Evolutionary conservation across 768 basidiomycete species (phyloP).

Genomic region (Trametes villosa): DNA sequence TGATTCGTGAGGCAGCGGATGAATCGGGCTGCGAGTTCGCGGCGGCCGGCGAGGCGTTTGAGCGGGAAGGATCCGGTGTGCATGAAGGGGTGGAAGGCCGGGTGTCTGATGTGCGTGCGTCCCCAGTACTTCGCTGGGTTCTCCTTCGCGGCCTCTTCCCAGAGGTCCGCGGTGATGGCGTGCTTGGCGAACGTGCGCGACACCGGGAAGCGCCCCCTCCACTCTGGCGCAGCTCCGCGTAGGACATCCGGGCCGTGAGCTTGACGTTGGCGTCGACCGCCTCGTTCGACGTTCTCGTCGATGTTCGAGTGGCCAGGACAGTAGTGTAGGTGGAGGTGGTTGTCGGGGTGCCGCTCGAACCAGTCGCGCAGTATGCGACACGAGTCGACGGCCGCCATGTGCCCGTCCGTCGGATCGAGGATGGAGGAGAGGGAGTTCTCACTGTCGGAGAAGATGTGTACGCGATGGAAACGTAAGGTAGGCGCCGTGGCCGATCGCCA

Average conservation of each 20-base stretch:
- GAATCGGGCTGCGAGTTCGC: background rate
- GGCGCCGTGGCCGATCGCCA: background rate
- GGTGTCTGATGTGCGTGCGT: background rate
- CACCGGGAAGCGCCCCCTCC: no score
- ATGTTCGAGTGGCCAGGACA: background rate
- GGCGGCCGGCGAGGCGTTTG: background rate
- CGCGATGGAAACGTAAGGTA: background rate
- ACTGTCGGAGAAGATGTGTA: conserved; percentile 1
- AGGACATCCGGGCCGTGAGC: background rate
- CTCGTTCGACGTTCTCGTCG: background rate
- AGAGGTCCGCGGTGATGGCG: background rate
- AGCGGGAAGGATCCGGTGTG: background rate
- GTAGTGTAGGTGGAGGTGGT: background rate
- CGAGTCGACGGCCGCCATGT: background rate
- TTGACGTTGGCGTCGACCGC: background rate
- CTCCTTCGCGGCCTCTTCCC: background rate
- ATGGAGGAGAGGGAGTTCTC: background rate
- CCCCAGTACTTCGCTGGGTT: no score
- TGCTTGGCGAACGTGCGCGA: no score
- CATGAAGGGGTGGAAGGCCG: background rate
- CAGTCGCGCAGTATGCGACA: background rate
- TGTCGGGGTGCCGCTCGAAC: background rate
- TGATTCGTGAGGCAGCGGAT: background rate
- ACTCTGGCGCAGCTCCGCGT: no score
- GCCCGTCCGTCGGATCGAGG: background rate